A percentile compares a stretch with the other conserved stretches of the same genome.
Evolutionary conservation across 257 asterid species (phyloP).

Genomic region (Agastache rugosa): DNA sequence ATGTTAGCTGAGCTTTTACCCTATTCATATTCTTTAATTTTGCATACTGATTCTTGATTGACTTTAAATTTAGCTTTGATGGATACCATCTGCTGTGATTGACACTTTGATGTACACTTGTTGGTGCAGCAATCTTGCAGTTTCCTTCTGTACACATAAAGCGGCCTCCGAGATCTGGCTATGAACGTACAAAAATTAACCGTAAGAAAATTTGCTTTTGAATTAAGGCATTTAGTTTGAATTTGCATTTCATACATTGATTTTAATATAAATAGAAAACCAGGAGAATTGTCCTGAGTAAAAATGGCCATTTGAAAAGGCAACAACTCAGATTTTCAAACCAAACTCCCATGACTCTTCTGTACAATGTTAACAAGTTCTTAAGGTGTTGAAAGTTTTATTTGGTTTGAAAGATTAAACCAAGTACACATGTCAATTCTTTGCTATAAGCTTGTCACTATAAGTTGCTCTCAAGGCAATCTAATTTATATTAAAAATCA

Average conservation of each 20-base stretch:
- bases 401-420: constrained; percentile 32
- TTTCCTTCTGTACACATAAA: constrained; percentile 85
- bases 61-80: neutral
- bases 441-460: constrained; percentile 19
- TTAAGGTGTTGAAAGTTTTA: constrained; percentile 2
- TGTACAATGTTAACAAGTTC: constrained; percentile 10
- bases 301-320: constrained; percentile 22
- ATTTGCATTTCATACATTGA: constrained; percentile 18
- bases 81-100: constrained; percentile 32
- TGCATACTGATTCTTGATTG: neutral
- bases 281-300: constrained; percentile 2
- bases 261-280: constrained; percentile 25
- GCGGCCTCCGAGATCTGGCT: constrained; percentile 79
- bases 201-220: constrained; percentile 55
- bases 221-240: constrained; percentile 27
- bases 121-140: constrained; percentile 94
- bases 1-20: constrained; percentile 17
- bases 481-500: neutral
- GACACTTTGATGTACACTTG: constrained; percentile 45
- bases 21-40: neutral
- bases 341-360: constrained; percentile 12
- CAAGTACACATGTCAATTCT: constrained; percentile 13
- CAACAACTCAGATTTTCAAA: constrained; percentile 25
- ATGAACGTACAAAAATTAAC: constrained; percentile 78
- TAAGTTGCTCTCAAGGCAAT: constrained; percentile 23